phyloP scores from a whole-genome alignment of 2,329 filamentous ascomycete genomes.

The Parastagonospora nodorum region DNA sequence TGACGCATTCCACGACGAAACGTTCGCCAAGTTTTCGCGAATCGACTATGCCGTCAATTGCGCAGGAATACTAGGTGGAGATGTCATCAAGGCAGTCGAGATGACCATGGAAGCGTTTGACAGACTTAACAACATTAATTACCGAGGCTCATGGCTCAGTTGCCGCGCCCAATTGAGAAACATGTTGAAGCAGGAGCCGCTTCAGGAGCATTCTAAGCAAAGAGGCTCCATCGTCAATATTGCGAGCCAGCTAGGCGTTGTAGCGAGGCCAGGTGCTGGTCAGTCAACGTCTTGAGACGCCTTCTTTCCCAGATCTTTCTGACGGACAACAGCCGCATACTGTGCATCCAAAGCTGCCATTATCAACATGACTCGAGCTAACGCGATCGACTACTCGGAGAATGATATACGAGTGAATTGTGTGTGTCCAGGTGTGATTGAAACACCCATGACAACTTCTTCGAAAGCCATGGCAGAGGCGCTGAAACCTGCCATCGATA shows the following conservation, averaged over 20 bases:
- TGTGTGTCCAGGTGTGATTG: slow-evolving; percentile 60
- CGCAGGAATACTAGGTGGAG: slow-evolving; percentile 57
- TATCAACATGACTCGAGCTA: slow-evolving; percentile 61
- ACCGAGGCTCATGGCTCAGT: slow-evolving; percentile 63
- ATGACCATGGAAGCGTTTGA: slow-evolving; percentile 58
- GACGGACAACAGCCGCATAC: slow-evolving; percentile 53
- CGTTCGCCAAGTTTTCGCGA: slow-evolving; percentile 48
- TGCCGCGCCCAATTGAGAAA: slow-evolving; percentile 56
- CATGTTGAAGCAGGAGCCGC: slow-evolving; percentile 58
- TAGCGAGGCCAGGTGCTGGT: slow-evolving; percentile 30
- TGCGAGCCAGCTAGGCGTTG: slow-evolving; percentile 58
- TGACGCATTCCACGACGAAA: slow-evolving; percentile 48
- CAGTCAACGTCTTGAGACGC: not conserved
- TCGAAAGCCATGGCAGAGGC: slow-evolving; percentile 38
- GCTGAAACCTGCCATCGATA: slow-evolving; percentile 46
- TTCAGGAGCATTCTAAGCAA: slow-evolving; percentile 43
- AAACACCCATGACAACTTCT: slow-evolving; percentile 46
- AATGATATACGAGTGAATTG: slow-evolving; percentile 62
- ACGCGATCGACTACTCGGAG: slow-evolving; percentile 61
- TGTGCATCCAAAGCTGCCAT: slow-evolving; percentile 64
- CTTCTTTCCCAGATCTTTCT: not conserved
- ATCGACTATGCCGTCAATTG: slow-evolving; percentile 63
- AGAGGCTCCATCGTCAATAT: slow-evolving; percentile 61
- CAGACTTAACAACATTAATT: slow-evolving; percentile 60
- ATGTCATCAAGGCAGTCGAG: slow-evolving; percentile 51